Evolutionary conservation across 2,329 filamentous ascomycete species (phyloP), one percentile per base, ranked within the genome.

Genomic region (Septoria linicola): DNA sequence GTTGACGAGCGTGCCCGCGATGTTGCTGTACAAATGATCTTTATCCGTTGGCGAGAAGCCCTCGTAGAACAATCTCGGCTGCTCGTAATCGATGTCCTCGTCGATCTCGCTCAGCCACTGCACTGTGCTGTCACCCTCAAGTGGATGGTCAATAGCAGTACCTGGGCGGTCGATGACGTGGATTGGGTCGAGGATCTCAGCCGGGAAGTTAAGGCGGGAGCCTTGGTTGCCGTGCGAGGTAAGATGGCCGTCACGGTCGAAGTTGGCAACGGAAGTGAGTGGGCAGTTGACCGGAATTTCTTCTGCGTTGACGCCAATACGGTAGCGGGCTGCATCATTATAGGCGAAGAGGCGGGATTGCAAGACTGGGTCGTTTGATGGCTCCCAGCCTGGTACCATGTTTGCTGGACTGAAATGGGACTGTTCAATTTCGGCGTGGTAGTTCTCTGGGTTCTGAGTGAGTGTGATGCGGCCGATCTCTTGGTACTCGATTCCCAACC

Each of bases 361-460:
- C 3, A 79, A 66, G 2, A 79, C 62, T 8, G 72, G 73, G 51
- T 79, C 75, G 1, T 73, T 70, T 1, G 71, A 73, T 54, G 76
- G 72, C 44, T 76, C 76, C 41, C 79, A 74, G 14, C 78, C 77
- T 0, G 77, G 76, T 0, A 79, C 73, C 68, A 79, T 75, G 59
- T 69, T 73, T 4, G 73, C 72, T 0, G 78, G 76, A 0, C 74
- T 77, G 66, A 80, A 80, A 34, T 76, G 75, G 0, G 73, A 72
- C 55, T 78, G 74, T 57, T 79, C 76, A 23, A 79, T 72, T 51
- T 80, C 77, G 8, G 72, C 68, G 56, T 75, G 71, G 63, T 72
- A 80, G 63, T 78, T 76, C 54, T 78, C 75, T 0, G 76, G 76
- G 63, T 80, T 80, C 63, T 77, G 78, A 65, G 79, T 80, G 6